Evolutionary conservation across 2,329 filamentous ascomycete genomes (phyloP), one percentile per base, ranked within the genome.

Genomic region (Amauroascus verrucosus): DNA sequence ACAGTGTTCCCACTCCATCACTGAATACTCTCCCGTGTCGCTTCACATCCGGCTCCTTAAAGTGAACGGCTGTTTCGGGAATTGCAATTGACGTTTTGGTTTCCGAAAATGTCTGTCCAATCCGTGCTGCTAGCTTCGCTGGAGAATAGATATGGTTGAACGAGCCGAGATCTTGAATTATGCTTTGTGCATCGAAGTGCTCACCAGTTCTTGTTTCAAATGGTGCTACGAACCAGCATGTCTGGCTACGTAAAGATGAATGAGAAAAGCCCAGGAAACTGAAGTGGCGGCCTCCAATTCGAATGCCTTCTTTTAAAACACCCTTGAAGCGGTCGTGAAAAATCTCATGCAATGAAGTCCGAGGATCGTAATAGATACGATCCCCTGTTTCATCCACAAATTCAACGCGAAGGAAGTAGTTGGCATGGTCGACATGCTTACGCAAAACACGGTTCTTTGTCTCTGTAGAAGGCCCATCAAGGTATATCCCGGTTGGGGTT

Each of bases 1-100:
- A 91, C 4, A 93, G 79, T 0, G 81, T 88, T 0, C 88, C 88
- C 1, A 87, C 84, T 1, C 88, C 88, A 62, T 93, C 88, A 56
- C 84, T 89, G 64, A 93, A 94, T 0, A 83, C 75, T 3, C 82
- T 76, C 0, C 67, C 71, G n/a, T 77, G 65, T 61, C 51, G 68
- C 67, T 32, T 67, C 28, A 65, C 57, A 54, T 67, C 63, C 1
- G 63, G 47, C 1, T 66, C 63, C 5, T 65, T 60, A 11, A 47
- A 48, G 32, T 40, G 33, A 16, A 65, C 59, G 16, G 59, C 57
- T 6, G 59, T 58, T 4, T 54, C 59, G 18, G 63, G 61, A 13
- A 84, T 66, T 0, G 74, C 65, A 0, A 90, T 70, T 0, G 84
- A 79, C 40, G 75, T 82, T 1, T 80, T 80, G 0, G 87, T 90